These are phyloP conservation scores for Cladosporium halotolerans DNA, from an alignment of 2,329 filamentous ascomycete species.

Conservation along the genomic window DNA sequence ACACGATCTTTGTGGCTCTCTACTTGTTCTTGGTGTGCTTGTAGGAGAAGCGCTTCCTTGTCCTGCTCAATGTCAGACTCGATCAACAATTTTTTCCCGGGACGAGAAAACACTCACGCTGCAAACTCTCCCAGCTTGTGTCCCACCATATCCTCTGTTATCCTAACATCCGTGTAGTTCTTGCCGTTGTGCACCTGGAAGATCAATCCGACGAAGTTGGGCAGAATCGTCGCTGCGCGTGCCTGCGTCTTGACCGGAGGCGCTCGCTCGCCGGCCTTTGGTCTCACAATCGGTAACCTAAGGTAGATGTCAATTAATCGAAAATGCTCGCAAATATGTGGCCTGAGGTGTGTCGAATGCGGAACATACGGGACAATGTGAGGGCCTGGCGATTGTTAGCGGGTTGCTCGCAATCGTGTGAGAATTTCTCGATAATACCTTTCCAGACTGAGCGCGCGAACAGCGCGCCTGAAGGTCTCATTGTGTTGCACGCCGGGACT, in stretches of 20 bases:
- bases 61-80: slow-evolving; percentile 40
- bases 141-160: slow-evolving; percentile 95
- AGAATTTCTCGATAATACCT: slow-evolving; percentile 47
- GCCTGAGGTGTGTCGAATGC: no score
- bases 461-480: slow-evolving; percentile 26
- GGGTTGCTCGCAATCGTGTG: neutral
- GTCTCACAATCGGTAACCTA: slow-evolving; percentile 58
- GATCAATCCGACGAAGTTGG: slow-evolving; percentile 82
- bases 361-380: slow-evolving; percentile 62
- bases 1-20: slow-evolving; percentile 3
- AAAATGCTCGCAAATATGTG: neutral
- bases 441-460: slow-evolving; percentile 78
- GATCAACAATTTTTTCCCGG: no score
- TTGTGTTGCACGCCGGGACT: slow-evolving; percentile 15
- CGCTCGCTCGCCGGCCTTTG: slow-evolving; percentile 56
- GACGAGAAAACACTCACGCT: slow-evolving; percentile 49
- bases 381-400: slow-evolving; percentile 46
- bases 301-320: slow-evolving; percentile 4
- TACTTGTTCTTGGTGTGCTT: slow-evolving; percentile 67
- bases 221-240: slow-evolving; percentile 80
- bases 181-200: slow-evolving; percentile 94
- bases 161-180: slow-evolving; percentile 70
- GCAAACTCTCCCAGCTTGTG: slow-evolving; percentile 92
- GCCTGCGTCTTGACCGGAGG: slow-evolving; percentile 80
- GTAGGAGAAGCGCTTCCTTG: slow-evolving; percentile 61